Percentiles rank a stretch among this genome's conserved stretches.
phyloP scores from a whole-genome alignment of 108 stramenopile species.

The Nitzschia palea region DNA sequence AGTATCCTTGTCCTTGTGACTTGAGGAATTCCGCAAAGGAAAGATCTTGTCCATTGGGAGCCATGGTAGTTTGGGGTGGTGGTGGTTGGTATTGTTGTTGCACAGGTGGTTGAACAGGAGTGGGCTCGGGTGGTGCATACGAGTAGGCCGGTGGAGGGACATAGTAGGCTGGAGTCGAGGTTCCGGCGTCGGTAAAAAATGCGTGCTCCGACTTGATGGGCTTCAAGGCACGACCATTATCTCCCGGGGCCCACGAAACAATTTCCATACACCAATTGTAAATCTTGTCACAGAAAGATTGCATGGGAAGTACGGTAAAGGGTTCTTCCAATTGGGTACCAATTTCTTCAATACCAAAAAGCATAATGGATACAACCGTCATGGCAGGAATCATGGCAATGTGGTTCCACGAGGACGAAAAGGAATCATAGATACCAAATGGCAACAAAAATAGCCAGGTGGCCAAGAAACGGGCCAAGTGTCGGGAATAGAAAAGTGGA shows the following conservation, averaged over 20 bases:
- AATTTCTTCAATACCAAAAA: conserved; percentile 81
- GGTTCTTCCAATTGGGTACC: conserved; percentile 76
- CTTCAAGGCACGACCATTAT: conserved; percentile 25
- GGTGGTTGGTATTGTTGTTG: background rate
- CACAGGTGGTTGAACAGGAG: background rate
- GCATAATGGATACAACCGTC: conserved; percentile 42
- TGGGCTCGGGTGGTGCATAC: background rate
- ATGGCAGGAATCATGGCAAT: conserved; percentile 55
- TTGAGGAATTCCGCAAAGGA: background rate
- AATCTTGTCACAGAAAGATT: conserved; percentile 72
- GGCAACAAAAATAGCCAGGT: conserved; percentile 59
- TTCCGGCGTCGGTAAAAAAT: background rate
- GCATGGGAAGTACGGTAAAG: conserved; percentile 71
- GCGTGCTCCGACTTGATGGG: background rate
- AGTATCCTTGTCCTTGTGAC: background rate
- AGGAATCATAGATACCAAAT: conserved; percentile 51
- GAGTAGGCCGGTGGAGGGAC: background rate
- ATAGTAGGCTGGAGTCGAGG: background rate
- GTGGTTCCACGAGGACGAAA: conserved; percentile 58
- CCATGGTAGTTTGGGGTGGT: background rate
- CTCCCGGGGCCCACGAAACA: conserved; percentile 45
- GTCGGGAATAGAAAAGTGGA: conserved; percentile 64
- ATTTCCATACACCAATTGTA: conserved; percentile 56
- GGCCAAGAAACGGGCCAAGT: conserved; percentile 63
- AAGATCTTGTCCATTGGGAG: background rate